Conservation (phyloP, 2,329 filamentous ascomycete species). For the Helminthosporium solani region DNA sequence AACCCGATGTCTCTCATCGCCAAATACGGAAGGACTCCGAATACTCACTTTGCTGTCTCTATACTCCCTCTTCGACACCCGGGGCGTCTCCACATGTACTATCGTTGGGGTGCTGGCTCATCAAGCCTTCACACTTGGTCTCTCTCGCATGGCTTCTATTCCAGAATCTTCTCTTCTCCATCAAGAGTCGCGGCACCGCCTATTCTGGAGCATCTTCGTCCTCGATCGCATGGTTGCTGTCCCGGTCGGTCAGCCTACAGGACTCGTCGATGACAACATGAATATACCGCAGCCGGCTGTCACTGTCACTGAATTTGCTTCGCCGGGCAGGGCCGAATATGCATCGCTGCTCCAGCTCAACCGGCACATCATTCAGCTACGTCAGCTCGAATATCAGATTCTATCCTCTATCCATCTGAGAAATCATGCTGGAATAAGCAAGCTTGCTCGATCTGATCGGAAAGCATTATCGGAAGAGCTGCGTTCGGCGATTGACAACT, state of each 20-base stretch:
- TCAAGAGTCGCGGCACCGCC: not conserved
- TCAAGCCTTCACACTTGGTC: not conserved
- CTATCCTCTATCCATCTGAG: not conserved
- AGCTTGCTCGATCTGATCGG: not conserved
- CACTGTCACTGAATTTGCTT: slow-evolving; percentile 1
- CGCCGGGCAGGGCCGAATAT: not conserved
- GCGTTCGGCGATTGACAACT: slow-evolving; percentile 2
- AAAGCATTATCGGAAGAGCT: not conserved
- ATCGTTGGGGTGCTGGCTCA: slow-evolving; percentile 1
- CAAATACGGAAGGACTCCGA: not conserved
- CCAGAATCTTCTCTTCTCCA: not conserved
- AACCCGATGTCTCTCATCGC: not conserved
- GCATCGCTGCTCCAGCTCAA: slow-evolving; percentile 3
- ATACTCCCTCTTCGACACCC: slow-evolving; percentile 3
- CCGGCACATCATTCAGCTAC: slow-evolving; percentile 4
- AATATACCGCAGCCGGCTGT: not conserved
- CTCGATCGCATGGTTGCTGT: slow-evolving; percentile 3
- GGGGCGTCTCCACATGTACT: not conserved
- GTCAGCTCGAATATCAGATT: slow-evolving; percentile 1
- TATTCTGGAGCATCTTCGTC: slow-evolving; percentile 4
- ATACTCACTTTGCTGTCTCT: slow-evolving; percentile 1
- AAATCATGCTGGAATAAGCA: not conserved
- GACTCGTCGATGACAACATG: slow-evolving; percentile 1
- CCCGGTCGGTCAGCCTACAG: not conserved
- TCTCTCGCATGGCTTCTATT: not conserved